Evolutionary conservation across 805 yeast genomes (phyloP), one percentile per base, ranked within the genome.

Genomic region (Maudiozyma turicensis): DNA sequence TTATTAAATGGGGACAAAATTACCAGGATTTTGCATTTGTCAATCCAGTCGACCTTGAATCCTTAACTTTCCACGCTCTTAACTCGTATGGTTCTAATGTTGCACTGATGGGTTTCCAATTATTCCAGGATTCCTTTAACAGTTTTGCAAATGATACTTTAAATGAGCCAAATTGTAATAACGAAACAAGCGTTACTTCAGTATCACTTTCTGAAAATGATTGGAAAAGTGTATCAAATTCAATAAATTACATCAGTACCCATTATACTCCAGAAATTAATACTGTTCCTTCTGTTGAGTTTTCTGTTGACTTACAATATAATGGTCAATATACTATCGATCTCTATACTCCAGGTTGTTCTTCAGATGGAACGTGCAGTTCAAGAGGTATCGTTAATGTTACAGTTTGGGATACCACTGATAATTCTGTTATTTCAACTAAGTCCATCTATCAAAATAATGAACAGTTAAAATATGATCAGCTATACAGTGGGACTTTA

Each of bases 341-440:
- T 47, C 57, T 90, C 45, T 83, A 78, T 57, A 93, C 99, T 0
- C 96, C 96, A 0, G 98, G 98, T 0, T 93, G 99, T 68, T 47
- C 64, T 0, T 62, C 57, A 3, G 95, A 86, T 61, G 66, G 69
- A 45, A 75, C 93, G 0, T 93, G 99, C 67, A 55, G 62, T 26
- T 50, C 68, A 20, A 76, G 99, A 61, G 91, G 95, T 9, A 75
- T 78, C 29, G 91, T 86, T 3, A 86, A 86, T 57, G 96, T 83
- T 0, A 75, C 95, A 0, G 70, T 90, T 1, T 50, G 57, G 53
- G 77, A 75, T 26, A 58, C 63, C 0, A 55, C 60, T 0, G 58
- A 69, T 13, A 67, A 67, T 5, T 49, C 74, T 1, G 57, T 81
- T 3, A 58, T 74, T 2, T 58, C 78, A 1, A 55, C 68, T 1